Evolutionary conservation across 257 asterid species (phyloP).

Genomic region (Solanum sitiens): DNA sequence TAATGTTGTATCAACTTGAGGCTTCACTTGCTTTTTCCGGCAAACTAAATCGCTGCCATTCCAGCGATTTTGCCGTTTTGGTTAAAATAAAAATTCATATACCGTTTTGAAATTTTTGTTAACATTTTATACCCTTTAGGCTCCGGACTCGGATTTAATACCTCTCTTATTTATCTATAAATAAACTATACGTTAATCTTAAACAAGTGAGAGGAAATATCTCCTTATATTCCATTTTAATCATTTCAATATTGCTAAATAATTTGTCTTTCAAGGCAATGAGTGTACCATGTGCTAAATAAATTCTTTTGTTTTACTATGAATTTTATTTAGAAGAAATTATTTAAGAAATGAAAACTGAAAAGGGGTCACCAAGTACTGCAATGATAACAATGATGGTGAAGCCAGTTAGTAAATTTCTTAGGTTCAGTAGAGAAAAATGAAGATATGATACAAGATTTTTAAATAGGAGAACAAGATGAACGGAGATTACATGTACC

Average conservation of each 20-base stretch:
- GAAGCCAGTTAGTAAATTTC: not conserved
- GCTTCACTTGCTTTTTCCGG: too few relatives aligned
- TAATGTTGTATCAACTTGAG: too few relatives aligned
- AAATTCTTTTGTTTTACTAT: not conserved
- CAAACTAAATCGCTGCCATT: too few relatives aligned
- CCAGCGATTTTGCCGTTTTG: too few relatives aligned
- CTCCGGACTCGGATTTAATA: not conserved
- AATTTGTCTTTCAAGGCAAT: not conserved
- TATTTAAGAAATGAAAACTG: not conserved
- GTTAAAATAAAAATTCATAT: too few relatives aligned
- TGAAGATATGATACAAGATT: not conserved
- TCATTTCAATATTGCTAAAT: not conserved
- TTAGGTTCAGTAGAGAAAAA: not conserved
- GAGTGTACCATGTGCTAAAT: not conserved
- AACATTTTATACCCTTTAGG: too few relatives aligned
- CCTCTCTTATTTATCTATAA: not conserved
- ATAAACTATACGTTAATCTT: not conserved
- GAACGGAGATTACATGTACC: not conserved
- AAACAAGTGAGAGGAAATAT: not conserved
- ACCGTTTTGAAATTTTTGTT: too few relatives aligned
- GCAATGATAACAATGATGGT: not conserved
- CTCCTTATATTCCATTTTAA: not conserved
- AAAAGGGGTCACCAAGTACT: not conserved
- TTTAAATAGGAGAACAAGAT: not conserved
- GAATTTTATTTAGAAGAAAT: not conserved